Evolutionary conservation across 306 rosid species (phyloP).

Genomic region (Calophaca sinica): DNA sequence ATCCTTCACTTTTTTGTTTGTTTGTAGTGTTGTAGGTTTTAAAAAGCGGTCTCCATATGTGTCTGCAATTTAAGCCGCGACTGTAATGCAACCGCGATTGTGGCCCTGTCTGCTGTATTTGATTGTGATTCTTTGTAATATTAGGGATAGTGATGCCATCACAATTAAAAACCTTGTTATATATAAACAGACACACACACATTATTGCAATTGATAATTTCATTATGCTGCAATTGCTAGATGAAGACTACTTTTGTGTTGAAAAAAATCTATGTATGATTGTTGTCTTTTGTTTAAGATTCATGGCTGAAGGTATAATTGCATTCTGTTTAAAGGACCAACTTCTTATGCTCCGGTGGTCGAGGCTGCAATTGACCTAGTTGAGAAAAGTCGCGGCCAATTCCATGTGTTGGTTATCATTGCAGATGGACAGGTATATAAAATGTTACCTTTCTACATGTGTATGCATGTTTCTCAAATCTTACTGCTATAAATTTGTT

Average conservation of each 20-base stretch:
- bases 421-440: conserved; percentile 90
- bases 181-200: too few relatives aligned
- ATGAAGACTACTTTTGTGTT: neutral
- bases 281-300: conserved; percentile 9
- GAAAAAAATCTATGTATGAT: neutral
- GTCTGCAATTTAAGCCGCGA: too few relatives aligned
- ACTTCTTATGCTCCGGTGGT: conserved; percentile 87
- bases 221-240: neutral
- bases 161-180: too few relatives aligned
- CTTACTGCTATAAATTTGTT: conserved; percentile 20
- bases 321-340: conserved; percentile 69
- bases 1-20: neutral
- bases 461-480: neutral
- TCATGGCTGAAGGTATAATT: conserved; percentile 39
- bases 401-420: conserved; percentile 85
- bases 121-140: too few relatives aligned
- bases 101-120: too few relatives aligned
- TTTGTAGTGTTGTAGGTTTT: too few relatives aligned
- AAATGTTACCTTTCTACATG: neutral
- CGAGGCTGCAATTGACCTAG: conserved; percentile 89
- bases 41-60: too few relatives aligned
- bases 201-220: neutral
- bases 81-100: too few relatives aligned
- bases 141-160: too few relatives aligned
- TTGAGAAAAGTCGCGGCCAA: conserved; percentile 85